Conservation (phyloP, 805 yeast genomes). For the Vanderwaltozyma verrucispora region DNA sequence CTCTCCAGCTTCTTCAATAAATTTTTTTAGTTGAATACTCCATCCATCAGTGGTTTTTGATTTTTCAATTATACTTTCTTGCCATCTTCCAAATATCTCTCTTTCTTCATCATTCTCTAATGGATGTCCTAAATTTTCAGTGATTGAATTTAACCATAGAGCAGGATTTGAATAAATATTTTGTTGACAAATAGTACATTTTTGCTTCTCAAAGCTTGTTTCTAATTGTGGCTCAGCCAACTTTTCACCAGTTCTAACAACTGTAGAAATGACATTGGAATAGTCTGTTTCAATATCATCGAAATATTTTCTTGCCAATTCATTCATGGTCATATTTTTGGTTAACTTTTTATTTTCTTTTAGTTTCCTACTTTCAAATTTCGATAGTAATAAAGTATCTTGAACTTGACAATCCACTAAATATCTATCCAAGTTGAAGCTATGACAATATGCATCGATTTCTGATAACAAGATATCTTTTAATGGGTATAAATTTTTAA, state of each 20-base stretch:
- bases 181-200: conserved; percentile 49
- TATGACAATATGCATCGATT: conserved; percentile 40
- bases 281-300: conserved; percentile 62
- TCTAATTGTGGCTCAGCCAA: conserved; percentile 38
- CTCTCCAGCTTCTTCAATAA: conserved; percentile 12
- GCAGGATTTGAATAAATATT: conserved; percentile 47
- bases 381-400: conserved; percentile 14
- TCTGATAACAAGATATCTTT: conserved; percentile 69
- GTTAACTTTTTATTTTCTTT: conserved; percentile 16
- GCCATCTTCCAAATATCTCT: conserved; percentile 29
- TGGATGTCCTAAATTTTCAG: conserved; percentile 47
- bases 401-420: conserved; percentile 15
- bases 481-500: conserved; percentile 56
- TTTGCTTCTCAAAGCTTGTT: conserved; percentile 3
- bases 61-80: background rate
- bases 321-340: conserved; percentile 73
- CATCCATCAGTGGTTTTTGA: conserved; percentile 1
- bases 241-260: conserved; percentile 80
- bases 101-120: conserved; percentile 35
- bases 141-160: conserved; percentile 58
- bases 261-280: conserved; percentile 86
- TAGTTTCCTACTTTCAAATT: conserved; percentile 24
- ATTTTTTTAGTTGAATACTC: conserved; percentile 10
- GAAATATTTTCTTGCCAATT: conserved; percentile 66
- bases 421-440: conserved; percentile 29